These are phyloP conservation scores for Podosphaera xanthii DNA, from an alignment of 2,329 filamentous ascomycete species.

Conservation along the genomic window DNA sequence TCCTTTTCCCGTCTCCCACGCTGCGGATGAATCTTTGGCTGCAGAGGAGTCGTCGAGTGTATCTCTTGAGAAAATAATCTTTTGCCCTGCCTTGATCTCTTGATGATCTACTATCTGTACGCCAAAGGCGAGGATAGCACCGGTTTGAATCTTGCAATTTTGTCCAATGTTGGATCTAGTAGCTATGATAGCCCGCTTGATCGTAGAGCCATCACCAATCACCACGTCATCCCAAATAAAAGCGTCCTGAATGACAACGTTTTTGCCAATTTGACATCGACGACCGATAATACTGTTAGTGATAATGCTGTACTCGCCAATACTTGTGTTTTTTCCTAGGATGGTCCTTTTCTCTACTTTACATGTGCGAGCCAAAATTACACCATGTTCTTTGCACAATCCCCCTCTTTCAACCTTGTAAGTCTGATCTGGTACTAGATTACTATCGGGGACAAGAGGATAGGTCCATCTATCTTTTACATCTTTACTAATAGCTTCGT, in stretches of 20 bases:
- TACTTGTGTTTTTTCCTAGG: constrained; percentile 50
- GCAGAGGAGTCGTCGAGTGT: constrained; percentile 20
- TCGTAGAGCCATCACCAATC: constrained; percentile 49
- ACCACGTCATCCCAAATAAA: constrained; percentile 74
- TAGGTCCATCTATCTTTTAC: constrained; percentile 74
- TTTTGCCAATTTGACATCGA: constrained; percentile 66
- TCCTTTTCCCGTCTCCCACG: constrained; percentile 34
- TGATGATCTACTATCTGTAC: constrained; percentile 46
- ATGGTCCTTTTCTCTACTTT: constrained; percentile 46
- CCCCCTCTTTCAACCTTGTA: constrained; percentile 49
- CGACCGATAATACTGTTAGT: constrained; percentile 61
- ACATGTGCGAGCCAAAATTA: constrained; percentile 50
- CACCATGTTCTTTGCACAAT: constrained; percentile 58
- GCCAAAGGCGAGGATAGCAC: constrained; percentile 58
- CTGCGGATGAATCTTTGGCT: constrained; percentile 25
- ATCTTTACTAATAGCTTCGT: constrained; percentile 72
- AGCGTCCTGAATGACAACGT: constrained; percentile 55
- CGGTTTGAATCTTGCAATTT: constrained; percentile 42
- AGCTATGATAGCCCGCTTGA: constrained; percentile 56
- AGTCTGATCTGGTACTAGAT: constrained; percentile 53
- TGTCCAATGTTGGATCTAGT: constrained; percentile 49
- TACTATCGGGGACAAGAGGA: constrained; percentile 73
- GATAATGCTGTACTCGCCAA: constrained; percentile 51
- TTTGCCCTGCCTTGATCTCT: constrained; percentile 18
- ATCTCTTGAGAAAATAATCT: constrained; percentile 21